A percentile compares a stretch with the other conserved stretches of the same genome.
phyloP scores from a whole-genome alignment of 2,329 filamentous ascomycete genomes.

The Talaromyces amestolkiae region DNA sequence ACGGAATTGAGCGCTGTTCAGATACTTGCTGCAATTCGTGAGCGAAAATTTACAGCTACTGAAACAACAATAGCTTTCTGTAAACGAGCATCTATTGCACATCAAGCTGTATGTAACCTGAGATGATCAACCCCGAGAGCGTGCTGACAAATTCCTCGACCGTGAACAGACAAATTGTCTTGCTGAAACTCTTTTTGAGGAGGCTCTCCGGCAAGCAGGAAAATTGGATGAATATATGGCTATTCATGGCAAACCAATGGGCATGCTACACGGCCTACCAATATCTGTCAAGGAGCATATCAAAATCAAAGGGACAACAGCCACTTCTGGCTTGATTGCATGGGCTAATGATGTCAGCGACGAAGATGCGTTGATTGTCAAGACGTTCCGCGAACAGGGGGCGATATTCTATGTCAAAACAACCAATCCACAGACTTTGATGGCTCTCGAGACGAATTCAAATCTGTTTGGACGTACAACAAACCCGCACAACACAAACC shows the following conservation, averaged over 20 bases:
- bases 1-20: slow-evolving; percentile 14
- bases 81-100: slow-evolving; percentile 37
- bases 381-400: slow-evolving; percentile 13
- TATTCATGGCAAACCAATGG: slow-evolving; percentile 29
- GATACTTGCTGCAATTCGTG: slow-evolving; percentile 12
- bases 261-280: slow-evolving; percentile 42
- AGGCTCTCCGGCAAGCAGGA: slow-evolving; percentile 37
- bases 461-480: slow-evolving; percentile 44
- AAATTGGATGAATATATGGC: slow-evolving; percentile 37
- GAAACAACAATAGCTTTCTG: slow-evolving; percentile 44
- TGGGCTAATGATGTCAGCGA: slow-evolving; percentile 9
- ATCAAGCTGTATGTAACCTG: slow-evolving; percentile 23
- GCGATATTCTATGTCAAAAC: slow-evolving; percentile 15
- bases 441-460: slow-evolving; percentile 26
- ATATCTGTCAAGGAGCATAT: slow-evolving; percentile 58
- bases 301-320: slow-evolving; percentile 40
- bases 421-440: slow-evolving; percentile 7
- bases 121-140: background rate
- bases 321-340: slow-evolving; percentile 41
- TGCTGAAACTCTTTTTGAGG: slow-evolving; percentile 38
- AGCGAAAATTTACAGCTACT: slow-evolving; percentile 5
- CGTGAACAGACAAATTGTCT: slow-evolving; percentile 27
- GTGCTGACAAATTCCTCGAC: background rate
- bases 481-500: slow-evolving; percentile 38
- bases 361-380: slow-evolving; percentile 23